Conservation (phyloP, 495 filamentous ascomycete species). For the Tuber borchii region DNA sequence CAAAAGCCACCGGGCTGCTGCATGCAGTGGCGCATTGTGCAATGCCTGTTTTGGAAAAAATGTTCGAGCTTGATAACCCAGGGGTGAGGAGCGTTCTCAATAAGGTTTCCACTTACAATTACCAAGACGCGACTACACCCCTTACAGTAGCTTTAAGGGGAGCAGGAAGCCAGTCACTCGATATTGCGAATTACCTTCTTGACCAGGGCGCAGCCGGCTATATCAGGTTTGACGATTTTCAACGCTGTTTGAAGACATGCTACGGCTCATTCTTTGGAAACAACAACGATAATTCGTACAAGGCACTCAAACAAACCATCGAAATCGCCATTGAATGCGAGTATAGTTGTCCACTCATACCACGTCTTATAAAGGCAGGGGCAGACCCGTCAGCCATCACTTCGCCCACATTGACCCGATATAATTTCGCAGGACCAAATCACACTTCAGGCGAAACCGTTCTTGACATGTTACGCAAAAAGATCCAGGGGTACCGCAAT, state of each 20-base stretch:
- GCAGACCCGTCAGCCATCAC: slow-evolving; percentile 23
- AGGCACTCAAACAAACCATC: slow-evolving; percentile 26
- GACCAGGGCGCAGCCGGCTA: slow-evolving; percentile 56
- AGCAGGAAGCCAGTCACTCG: slow-evolving; percentile 52
- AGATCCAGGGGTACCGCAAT: slow-evolving; percentile 43
- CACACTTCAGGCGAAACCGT: slow-evolving; percentile 46
- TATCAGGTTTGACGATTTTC: slow-evolving; percentile 44
- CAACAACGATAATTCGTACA: slow-evolving; percentile 8
- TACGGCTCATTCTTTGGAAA: slow-evolving; percentile 13
- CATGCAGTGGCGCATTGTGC: slow-evolving; percentile 51
- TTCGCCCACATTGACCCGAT: neutral
- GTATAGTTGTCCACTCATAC: slow-evolving; percentile 8
- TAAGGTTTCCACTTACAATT: slow-evolving; percentile 44
- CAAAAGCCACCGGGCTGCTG: slow-evolving; percentile 51
- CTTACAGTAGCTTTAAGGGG: slow-evolving; percentile 17
- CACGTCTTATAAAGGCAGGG: slow-evolving; percentile 19
- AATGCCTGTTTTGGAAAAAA: slow-evolving; percentile 52
- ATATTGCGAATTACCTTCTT: slow-evolving; percentile 53
- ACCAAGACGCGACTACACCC: slow-evolving; percentile 42
- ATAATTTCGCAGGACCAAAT: neutral
- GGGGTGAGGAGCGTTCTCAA: slow-evolving; percentile 60
- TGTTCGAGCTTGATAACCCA: slow-evolving; percentile 55
- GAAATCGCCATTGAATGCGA: slow-evolving; percentile 12
- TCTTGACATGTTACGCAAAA: slow-evolving; percentile 52
- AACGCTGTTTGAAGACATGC: slow-evolving; percentile 41